A percentile compares a stretch with the other conserved stretches of the same genome.
Conservation (phyloP, 1,284 basidiomycete species). For the Trametes sp. region DNA sequence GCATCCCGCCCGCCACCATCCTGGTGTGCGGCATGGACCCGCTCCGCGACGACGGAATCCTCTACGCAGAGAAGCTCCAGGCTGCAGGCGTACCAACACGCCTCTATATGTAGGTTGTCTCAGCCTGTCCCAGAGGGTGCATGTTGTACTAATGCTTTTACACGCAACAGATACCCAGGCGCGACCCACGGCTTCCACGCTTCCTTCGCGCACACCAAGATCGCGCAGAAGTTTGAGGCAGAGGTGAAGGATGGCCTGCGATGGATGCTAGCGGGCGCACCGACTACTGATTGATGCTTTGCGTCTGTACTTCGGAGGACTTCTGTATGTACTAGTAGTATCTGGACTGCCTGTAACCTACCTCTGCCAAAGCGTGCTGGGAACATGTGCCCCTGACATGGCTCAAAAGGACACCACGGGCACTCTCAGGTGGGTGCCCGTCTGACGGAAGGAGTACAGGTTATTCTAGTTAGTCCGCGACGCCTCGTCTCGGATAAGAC, state of each 20-base stretch:
- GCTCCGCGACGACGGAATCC: conserved; percentile 32
- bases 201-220: neutral
- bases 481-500: no score
- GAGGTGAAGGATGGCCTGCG: neutral
- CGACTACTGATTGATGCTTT: no score
- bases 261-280: neutral
- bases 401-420: no score
- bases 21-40: conserved; percentile 32
- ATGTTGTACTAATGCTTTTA: neutral
- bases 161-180: conserved; percentile 4
- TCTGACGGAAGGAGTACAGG: no score
- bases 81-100: conserved; percentile 29
- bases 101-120: conserved; percentile 24
- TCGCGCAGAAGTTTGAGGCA: conserved; percentile 2
- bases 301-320: no score
- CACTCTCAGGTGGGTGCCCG: no score
- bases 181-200: conserved; percentile 8
- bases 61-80: conserved; percentile 31
- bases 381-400: no score
- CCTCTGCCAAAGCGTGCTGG: no score
- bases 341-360: no score
- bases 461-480: no score
- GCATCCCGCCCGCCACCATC: conserved; percentile 28
- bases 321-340: no score
- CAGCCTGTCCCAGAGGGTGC: neutral